Base-by-base conservation (phyloP, 257 asterid species). In the Echites panduratus region DNA sequence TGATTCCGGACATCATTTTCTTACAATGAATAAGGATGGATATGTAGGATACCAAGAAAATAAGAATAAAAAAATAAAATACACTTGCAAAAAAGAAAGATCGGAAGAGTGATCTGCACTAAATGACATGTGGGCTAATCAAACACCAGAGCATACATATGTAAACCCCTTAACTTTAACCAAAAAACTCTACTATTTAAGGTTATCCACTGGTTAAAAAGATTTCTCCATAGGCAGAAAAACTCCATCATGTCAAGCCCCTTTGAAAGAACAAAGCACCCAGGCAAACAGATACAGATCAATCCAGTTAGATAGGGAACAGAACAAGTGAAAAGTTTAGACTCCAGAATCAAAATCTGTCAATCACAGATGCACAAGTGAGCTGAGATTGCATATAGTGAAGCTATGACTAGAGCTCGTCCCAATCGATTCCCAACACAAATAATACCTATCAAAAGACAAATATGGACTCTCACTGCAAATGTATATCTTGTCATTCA, bases 1-100 rank as follows among this genome's bases (percentile, higher is more conserved):
- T 78, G 14, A 61, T 58, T 59, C 43, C 53, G 65, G 65, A 38
- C 49, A 68, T 35, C n/a, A 63, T 38, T 63, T 40, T 3, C 2
- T 2, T 38, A 19, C 13, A 8, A 16, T 35, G 68, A 20, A 27
- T 3, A 57, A 50, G 57, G 0, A 50, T 9, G 63, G 63, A 56
- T 12, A 24, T 8, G 7, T 56, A 27, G 12, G 61, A 32, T 9
- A 22, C 32, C 62, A n/a, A 22, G 38, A 56, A 22, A 1, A 41
- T 41, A 41, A 41, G 7, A 41, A 41, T 41, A 32, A 32, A 32
- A 32, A 41, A 41, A 5, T 7, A 56, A 9, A 45, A 45, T 45
- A 45, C 7, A 45, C 49, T 8, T 0, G 29, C n/a, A 17, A 50
- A 50, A 50, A 5, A 50, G 5, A 7, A 19, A 20, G 6, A 7